Evolutionary conservation across 805 yeast species (phyloP).

Genomic region (Gaillardinia entomophila): DNA sequence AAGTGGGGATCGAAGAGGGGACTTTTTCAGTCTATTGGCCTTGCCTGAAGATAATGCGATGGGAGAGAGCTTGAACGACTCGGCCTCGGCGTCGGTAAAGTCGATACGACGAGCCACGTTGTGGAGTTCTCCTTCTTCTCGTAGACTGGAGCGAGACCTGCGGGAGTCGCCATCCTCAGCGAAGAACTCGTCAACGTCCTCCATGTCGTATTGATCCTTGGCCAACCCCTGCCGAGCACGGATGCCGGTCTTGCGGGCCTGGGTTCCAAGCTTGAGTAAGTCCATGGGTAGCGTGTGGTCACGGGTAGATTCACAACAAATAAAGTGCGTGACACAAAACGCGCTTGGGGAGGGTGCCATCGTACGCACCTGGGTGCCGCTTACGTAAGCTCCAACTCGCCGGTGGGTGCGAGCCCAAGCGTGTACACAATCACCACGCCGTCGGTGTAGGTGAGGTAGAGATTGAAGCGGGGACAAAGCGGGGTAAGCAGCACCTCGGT

Average conservation of each 20-base stretch:
- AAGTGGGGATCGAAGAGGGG: slow-evolving; percentile 26
- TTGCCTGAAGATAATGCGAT: slow-evolving; percentile 13
- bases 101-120: slow-evolving; percentile 29
- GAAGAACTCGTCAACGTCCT: slow-evolving; percentile 65
- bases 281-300: slow-evolving; percentile 20
- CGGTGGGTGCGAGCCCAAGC: too few relatives aligned
- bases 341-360: slow-evolving; percentile 3
- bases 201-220: slow-evolving; percentile 59
- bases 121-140: slow-evolving; percentile 8
- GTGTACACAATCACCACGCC: slow-evolving; percentile 17
- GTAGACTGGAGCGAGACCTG: background rate
- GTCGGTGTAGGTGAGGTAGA: slow-evolving; percentile 30
- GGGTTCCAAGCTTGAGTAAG: slow-evolving; percentile 45
- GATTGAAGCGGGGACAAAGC: slow-evolving; percentile 17
- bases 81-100: slow-evolving; percentile 30
- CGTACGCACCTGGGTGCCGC: too few relatives aligned
- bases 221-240: slow-evolving; percentile 40
- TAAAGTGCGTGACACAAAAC: slow-evolving; percentile 4
- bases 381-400: too few relatives aligned
- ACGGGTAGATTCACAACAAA: slow-evolving; percentile 1
- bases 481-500: slow-evolving; percentile 16
- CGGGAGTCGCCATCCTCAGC: slow-evolving; percentile 38
- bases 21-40: slow-evolving; percentile 15
- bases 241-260: slow-evolving; percentile 64
- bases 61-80: slow-evolving; percentile 24